Percentiles rank a stretch among this genome's conserved stretches.
Evolutionary conservation across 1,284 basidiomycete species (phyloP).

Genomic region (Lentinula novae-zelandiae): DNA sequence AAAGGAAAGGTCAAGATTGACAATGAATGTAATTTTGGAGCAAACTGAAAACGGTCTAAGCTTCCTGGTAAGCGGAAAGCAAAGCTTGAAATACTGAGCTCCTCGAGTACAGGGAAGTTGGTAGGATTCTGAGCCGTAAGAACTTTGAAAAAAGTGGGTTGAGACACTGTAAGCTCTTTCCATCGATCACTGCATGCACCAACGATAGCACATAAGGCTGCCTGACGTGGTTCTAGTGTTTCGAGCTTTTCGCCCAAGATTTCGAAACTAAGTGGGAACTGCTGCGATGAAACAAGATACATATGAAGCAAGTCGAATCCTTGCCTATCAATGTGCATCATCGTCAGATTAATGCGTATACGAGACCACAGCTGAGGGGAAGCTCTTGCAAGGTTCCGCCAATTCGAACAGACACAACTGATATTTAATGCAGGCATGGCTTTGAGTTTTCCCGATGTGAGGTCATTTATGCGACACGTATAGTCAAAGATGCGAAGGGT

Average conservation of each 20-base stretch:
- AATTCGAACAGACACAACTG: not conserved
- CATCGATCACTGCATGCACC: not conserved
- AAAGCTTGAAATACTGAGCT: not conserved
- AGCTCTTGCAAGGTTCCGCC: constrained; percentile 1
- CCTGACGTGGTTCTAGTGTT: not conserved
- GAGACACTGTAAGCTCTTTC: not conserved
- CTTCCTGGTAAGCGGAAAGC: not conserved
- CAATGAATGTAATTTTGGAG: not conserved
- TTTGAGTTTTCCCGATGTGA: not conserved
- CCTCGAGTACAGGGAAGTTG: not conserved
- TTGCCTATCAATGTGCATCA: not conserved
- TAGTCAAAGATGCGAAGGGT: not conserved
- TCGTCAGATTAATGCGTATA: not conserved
- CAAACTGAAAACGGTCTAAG: not conserved
- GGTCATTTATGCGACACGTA: not conserved
- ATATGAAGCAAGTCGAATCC: not conserved
- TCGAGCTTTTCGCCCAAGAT: not conserved
- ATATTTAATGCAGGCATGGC: not conserved
- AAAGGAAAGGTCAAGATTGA: not conserved
- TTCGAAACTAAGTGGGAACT: not conserved
- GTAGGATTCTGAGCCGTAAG: not conserved
- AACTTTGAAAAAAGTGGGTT: not conserved
- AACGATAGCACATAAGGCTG: not conserved
- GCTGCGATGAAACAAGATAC: not conserved
- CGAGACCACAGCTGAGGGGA: constrained; percentile 1